Conservation (phyloP, 805 yeast species). For the Tetrapisispora namnaoensis region DNA sequence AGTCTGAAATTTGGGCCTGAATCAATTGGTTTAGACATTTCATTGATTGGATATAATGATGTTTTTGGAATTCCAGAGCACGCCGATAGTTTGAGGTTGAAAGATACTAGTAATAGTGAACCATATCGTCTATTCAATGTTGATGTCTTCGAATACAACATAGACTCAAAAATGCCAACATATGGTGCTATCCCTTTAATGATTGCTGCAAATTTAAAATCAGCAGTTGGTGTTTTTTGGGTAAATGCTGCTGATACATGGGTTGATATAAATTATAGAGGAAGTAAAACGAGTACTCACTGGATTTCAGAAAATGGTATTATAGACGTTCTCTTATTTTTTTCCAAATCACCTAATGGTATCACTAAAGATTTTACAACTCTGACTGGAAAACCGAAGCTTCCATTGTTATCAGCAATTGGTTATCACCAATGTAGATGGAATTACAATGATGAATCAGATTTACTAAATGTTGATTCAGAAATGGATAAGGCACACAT, state of each 20-base stretch:
- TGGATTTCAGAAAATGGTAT: conserved; percentile 93
- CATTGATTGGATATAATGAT: conserved; percentile 47
- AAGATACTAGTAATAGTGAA: conserved; percentile 50
- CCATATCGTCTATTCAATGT: conserved; percentile 90
- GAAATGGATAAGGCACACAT: conserved; percentile 64
- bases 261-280: conserved; percentile 46
- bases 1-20: conserved; percentile 78
- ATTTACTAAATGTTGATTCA: conserved; percentile 61
- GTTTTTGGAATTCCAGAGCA: conserved; percentile 97
- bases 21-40: conserved; percentile 70
- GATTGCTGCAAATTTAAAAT: conserved; percentile 50
- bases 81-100: conserved; percentile 67
- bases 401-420: conserved; percentile 71
- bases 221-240: conserved; percentile 80
- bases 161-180: conserved; percentile 78
- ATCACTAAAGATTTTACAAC: conserved; percentile 53
- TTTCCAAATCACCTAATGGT: conserved; percentile 47
- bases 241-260: conserved; percentile 87
- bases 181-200: conserved; percentile 91
- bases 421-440: conserved; percentile 97
- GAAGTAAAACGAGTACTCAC: conserved; percentile 44
- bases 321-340: conserved; percentile 60
- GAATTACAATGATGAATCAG: conserved; percentile 87
- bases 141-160: conserved; percentile 89
- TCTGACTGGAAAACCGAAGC: conserved; percentile 59